Percentiles rank a stretch among this genome's conserved stretches.
Evolutionary conservation across 129 eudicot species (phyloP).

Genomic region (Calendula officinalis): DNA sequence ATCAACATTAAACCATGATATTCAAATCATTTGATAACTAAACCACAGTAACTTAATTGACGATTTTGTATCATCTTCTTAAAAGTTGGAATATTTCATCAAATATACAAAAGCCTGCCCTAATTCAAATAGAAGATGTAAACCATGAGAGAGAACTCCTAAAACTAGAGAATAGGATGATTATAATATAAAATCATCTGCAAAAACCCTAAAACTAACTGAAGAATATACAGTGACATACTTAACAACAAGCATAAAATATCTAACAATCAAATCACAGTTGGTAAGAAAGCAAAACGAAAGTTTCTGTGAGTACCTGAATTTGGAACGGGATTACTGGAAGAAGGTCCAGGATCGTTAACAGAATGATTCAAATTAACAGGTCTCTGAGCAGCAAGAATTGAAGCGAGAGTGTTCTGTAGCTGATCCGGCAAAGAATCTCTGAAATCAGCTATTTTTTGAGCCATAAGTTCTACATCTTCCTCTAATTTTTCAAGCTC

Average conservation of each 20-base stretch:
- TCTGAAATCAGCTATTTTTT: conserved; percentile 41
- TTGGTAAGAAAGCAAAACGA: background rate
- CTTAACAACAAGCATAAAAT: background rate
- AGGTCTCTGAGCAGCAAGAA: conserved; percentile 53
- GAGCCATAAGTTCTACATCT: conserved; percentile 51
- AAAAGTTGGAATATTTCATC: background rate
- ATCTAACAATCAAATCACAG: background rate
- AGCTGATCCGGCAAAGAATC: conserved; percentile 47
- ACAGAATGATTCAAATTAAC: conserved; percentile 14
- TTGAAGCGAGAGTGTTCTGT: conserved; percentile 36
- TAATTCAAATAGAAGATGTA: background rate
- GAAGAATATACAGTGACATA: background rate
- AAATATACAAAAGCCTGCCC: background rate
- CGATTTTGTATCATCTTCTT: background rate
- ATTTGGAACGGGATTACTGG: background rate
- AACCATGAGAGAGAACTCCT: background rate
- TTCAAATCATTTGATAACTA: too few relatives aligned
- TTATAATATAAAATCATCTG: conserved; percentile 1
- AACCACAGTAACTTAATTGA: background rate
- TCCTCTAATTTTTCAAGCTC: conserved; percentile 47
- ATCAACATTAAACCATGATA: too few relatives aligned
- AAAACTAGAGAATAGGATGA: background rate
- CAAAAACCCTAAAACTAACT: background rate
- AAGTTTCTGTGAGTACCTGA: conserved; percentile 26
- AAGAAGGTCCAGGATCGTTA: conserved; percentile 35